Percentiles rank a stretch among this genome's conserved stretches.
Evolutionary conservation across 768 basidiomycete species (phyloP).

Genomic region (Phlebiopsis flavidoalba): DNA sequence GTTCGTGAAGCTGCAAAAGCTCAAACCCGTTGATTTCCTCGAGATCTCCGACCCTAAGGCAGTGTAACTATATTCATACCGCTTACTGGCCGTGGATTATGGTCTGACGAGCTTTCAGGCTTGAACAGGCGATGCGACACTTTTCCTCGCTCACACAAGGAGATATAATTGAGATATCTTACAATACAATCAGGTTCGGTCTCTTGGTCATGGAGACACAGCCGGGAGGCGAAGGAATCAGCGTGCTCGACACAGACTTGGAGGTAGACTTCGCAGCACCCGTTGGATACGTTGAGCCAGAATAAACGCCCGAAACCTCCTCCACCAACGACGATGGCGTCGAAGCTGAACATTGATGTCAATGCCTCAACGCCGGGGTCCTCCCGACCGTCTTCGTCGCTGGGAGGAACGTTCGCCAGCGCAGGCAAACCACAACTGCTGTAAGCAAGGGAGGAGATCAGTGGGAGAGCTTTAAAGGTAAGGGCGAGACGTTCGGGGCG

Average conservation of each 20-base stretch:
- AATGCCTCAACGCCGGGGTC: constrained; percentile 83
- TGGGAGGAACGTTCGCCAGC: constrained; percentile 63
- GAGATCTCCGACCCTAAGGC: constrained; percentile 98
- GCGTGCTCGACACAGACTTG: constrained; percentile 90
- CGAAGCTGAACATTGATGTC: constrained; percentile 92
- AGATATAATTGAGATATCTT: constrained; percentile 97
- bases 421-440: constrained; percentile 37
- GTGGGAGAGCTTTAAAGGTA: constrained; percentile 96
- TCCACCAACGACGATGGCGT: constrained; percentile 88
- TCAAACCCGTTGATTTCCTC: constrained; percentile 89
- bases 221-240: constrained; percentile 85
- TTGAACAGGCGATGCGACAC: constrained; percentile 92
- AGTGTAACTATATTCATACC: constrained; percentile 61
- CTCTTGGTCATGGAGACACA: constrained; percentile 92
- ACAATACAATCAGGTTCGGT: constrained; percentile 93
- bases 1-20: constrained; percentile 95
- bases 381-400: constrained; percentile 71
- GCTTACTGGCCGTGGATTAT: background rate
- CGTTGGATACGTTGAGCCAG: constrained; percentile 91
- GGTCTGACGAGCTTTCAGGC: constrained; percentile 37
- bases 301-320: constrained; percentile 77
- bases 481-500: constrained; percentile 86
- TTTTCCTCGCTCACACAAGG: constrained; percentile 91
- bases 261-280: constrained; percentile 97
- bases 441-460: constrained; percentile 76